A percentile compares a stretch with the other conserved stretches of the same genome.
phyloP scores from a whole-genome alignment of 805 yeast genomes.

The Candida peoriensis region DNA sequence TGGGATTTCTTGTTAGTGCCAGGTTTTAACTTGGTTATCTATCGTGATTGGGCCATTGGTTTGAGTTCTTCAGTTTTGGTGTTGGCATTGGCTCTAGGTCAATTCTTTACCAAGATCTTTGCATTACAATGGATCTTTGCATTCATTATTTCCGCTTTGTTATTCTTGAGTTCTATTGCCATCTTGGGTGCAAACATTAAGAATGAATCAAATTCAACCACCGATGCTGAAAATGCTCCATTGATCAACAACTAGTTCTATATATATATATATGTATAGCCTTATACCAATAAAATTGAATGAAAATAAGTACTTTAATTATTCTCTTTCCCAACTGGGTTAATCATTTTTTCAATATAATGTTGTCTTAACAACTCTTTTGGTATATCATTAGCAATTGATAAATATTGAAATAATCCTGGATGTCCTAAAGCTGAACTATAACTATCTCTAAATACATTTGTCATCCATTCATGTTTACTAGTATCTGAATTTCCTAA shows the following conservation, averaged over 20 bases:
- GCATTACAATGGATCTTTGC: constrained; percentile 89
- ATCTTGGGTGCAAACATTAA: constrained; percentile 35
- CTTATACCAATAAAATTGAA: too few species aligned
- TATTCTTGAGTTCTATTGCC: constrained; percentile 46
- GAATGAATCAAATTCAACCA: constrained; percentile 1
- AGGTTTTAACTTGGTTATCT: constrained; percentile 46
- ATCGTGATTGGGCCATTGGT: constrained; percentile 70
- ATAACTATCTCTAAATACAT: constrained; percentile 62
- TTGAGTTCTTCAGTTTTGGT: constrained; percentile 50
- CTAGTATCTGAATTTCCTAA: constrained; percentile 72
- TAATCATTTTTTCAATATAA: constrained; percentile 36
- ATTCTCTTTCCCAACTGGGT: constrained; percentile 23
- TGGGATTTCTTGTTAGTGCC: constrained; percentile 78
- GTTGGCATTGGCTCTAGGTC: constrained; percentile 67
- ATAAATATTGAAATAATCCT: constrained; percentile 44
- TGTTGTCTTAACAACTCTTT: constrained; percentile 26
- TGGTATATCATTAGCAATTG: constrained; percentile 48
- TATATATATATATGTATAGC: too few species aligned
- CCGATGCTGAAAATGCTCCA: constrained; percentile 33
- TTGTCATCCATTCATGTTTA: constrained; percentile 62
- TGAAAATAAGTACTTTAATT: too few species aligned
- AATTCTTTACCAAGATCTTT: constrained; percentile 59
- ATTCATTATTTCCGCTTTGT: constrained; percentile 53
- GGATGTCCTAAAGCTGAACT: constrained; percentile 59
- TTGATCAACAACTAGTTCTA: constrained; percentile 25